phyloP scores from a whole-genome alignment of 2,329 filamentous ascomycete species.

The Ophiostoma quercus region DNA sequence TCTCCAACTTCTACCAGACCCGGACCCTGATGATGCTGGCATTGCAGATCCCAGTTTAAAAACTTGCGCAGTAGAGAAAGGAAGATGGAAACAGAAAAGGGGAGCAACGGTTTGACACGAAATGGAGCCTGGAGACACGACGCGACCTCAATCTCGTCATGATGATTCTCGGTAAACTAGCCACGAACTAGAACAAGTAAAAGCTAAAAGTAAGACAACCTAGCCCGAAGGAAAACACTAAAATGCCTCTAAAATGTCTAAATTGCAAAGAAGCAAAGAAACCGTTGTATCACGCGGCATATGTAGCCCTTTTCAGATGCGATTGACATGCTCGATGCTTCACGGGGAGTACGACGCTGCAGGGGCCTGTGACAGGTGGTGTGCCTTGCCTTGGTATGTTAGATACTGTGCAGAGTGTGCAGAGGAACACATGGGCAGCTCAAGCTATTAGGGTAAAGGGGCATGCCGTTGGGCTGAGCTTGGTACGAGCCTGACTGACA shows the following conservation, averaged over 20 bases:
- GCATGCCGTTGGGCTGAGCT: not conserved
- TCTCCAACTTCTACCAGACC: not conserved
- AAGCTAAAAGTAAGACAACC: not conserved
- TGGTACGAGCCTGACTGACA: not conserved
- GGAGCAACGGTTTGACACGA: not conserved
- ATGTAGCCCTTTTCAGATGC: constrained; percentile 15
- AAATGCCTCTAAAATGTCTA: not conserved
- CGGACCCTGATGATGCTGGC: not conserved
- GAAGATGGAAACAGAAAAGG: not conserved
- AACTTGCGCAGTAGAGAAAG: not conserved
- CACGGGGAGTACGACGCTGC: not conserved
- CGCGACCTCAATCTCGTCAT: constrained; percentile 4
- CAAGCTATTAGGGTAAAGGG: not conserved
- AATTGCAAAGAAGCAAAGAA: not conserved
- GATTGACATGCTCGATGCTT: constrained; percentile 1
- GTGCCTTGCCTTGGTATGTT: not conserved
- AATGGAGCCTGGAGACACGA: not conserved
- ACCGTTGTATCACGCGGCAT: constrained; percentile 10
- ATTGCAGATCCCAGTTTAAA: not conserved
- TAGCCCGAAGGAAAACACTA: not conserved
- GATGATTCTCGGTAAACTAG: constrained; percentile 3
- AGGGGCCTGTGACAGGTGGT: constrained; percentile 8
- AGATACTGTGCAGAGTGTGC: not conserved
- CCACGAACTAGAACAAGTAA: not conserved
- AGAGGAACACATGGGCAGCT: too few species aligned